Conservation (phyloP, 768 basidiomycete species). For the Termitomyces sp. region DNA sequence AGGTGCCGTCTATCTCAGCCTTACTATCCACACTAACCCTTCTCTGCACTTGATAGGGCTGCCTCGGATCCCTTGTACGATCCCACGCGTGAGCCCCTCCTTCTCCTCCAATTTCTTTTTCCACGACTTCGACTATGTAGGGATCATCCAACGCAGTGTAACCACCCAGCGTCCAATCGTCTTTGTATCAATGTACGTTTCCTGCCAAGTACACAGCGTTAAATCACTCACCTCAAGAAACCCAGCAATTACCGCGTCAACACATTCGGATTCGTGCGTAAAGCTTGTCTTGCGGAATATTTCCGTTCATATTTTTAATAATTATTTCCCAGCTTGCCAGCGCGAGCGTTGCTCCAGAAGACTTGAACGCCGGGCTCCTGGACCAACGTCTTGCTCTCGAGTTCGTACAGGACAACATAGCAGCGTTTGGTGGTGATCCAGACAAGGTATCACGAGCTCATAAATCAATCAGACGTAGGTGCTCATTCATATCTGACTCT, state of each 20-base stretch:
- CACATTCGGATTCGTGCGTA: slow-evolving; percentile 52
- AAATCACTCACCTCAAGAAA: not conserved
- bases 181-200: slow-evolving; percentile 46
- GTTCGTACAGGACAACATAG: slow-evolving; percentile 68
- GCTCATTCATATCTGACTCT: not conserved
- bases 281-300: not conserved
- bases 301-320: not conserved
- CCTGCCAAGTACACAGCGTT: not conserved
- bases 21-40: not conserved
- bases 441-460: slow-evolving; percentile 33
- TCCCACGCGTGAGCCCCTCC: slow-evolving; percentile 38
- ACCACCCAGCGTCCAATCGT: slow-evolving; percentile 46
- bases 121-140: slow-evolving; percentile 24
- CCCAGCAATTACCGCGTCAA: slow-evolving; percentile 54
- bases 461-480: not conserved
- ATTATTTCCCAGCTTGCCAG: slow-evolving; percentile 39
- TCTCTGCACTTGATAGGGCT: slow-evolving; percentile 25
- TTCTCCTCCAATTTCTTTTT: not conserved
- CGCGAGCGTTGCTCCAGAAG: slow-evolving; percentile 35
- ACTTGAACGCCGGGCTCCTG: slow-evolving; percentile 54
- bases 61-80: slow-evolving; percentile 35
- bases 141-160: slow-evolving; percentile 43
- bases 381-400: slow-evolving; percentile 57
- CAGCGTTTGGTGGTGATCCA: slow-evolving; percentile 61
- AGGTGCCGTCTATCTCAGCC: not conserved